Evolutionary conservation across 768 basidiomycete genomes (phyloP).

Genomic region (Lactifluus pinguis): DNA sequence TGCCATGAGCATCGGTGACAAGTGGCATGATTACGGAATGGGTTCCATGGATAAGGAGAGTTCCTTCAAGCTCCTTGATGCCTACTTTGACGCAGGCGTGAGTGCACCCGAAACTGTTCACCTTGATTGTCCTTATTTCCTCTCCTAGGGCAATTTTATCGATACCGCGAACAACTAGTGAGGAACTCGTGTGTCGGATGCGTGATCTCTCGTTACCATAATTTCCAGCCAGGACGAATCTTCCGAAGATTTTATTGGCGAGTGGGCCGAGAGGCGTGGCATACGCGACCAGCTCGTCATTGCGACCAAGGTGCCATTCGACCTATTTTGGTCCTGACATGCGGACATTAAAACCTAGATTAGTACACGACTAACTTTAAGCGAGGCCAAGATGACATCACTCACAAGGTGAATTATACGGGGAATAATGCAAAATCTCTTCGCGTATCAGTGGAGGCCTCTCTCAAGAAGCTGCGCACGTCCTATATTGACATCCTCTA

Average conservation of each 20-base stretch:
- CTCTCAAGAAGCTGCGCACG: constrained; percentile 39
- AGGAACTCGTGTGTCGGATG: constrained; percentile 4
- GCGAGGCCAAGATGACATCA: constrained; percentile 18
- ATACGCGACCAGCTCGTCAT: constrained; percentile 42
- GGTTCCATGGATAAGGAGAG: constrained; percentile 37
- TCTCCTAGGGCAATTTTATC: constrained; percentile 43
- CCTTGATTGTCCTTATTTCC: constrained; percentile 28
- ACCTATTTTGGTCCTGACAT: neutral
- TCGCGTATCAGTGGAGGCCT: constrained; percentile 31
- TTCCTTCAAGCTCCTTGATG: constrained; percentile 39
- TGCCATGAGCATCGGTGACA: constrained; percentile 40
- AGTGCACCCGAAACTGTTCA: constrained; percentile 27
- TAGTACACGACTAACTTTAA: constrained; percentile 15
- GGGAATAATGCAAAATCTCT: constrained; percentile 40
- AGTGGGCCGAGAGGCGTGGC: constrained; percentile 38
- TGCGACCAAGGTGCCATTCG: constrained; percentile 32
- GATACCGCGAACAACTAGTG: constrained; percentile 40
- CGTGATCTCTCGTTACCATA: neutral
- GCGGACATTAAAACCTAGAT: constrained; percentile 11
- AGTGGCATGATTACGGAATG: constrained; percentile 30
- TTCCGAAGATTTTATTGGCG: constrained; percentile 47
- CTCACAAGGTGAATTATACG: constrained; percentile 25
- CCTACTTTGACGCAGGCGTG: constrained; percentile 37
- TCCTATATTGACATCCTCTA: constrained; percentile 41
- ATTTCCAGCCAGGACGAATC: constrained; percentile 40